Evolutionary conservation across 78 protist species (phyloP), one percentile per base, ranked within the genome.

Genomic region (Guillardia theta): DNA sequence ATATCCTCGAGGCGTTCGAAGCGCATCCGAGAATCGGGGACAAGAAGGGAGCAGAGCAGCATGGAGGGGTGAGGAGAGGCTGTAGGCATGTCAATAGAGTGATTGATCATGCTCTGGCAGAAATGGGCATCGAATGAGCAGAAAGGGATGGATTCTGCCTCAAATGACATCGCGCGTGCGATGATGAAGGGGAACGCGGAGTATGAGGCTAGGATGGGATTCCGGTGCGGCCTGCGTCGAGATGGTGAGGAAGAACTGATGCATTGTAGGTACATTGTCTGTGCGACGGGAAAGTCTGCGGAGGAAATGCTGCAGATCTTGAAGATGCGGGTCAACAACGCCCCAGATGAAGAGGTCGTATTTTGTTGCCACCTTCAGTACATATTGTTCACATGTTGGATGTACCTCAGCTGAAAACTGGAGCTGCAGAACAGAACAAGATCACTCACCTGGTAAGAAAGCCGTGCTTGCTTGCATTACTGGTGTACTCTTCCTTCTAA

Each of bases 291-390:
- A 2, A 80, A 80, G 90, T 27, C 48, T 1, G 90, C 90, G 18
- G 90, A 39, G 90, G 90, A 80, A 48, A 80, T 80, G 90, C 90
- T 80, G 44, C 58, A 46, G 18, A 80, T 80, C 90, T 48, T 80
- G 18, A 46, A 80, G 90, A 24, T 9, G 22, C 6, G 83, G 41
- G 12, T 70, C 45, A 6, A 24, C 41, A 70, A 70, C 83, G 4
- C 83, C 4, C 83, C 83, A 70, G 41, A 4, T 36, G 46, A 70
- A 24, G 83, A 70, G 83, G 46, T 70, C 70, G 70, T 58, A 30
- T 3, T 27, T 58, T 24, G 70, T 58, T 24, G 4, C 27, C 10
- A 19, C 15, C 15, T 50, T 50, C 15, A 19, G 58, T 10, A 50
- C 30, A 19, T 10, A 10, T 10, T 50, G 58, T 15, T 8, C 39